Percentiles rank a stretch among this genome's conserved stretches.
These are phyloP conservation scores for Aspergillus pseudoviridinutans DNA, from an alignment of 2,329 filamentous ascomycete genomes.

Conservation along the genomic window DNA sequence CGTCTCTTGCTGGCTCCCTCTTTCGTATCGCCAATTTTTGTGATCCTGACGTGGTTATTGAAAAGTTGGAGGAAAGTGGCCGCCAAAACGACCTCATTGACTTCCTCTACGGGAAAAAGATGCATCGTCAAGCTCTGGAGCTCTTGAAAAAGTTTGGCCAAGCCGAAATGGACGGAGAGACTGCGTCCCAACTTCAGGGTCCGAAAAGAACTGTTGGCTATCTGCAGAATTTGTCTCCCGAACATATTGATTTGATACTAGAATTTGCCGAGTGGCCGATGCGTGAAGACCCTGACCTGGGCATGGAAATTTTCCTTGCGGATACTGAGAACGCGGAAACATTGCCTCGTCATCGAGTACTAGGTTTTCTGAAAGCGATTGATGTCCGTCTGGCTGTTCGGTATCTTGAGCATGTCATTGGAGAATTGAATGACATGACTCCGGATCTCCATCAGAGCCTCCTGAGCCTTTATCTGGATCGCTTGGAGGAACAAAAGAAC, in stretches of 20 bases:
- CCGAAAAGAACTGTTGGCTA: conserved; percentile 83
- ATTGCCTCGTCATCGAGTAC: conserved; percentile 70
- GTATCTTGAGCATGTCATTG: conserved; percentile 88
- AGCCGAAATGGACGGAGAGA: conserved; percentile 39
- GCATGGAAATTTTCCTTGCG: conserved; percentile 89
- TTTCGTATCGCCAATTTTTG: conserved; percentile 98
- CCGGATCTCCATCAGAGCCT: conserved; percentile 85
- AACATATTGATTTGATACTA: conserved; percentile 84
- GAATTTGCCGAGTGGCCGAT: conserved; percentile 91
- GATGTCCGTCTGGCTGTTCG: conserved; percentile 67
- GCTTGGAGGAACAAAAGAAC: conserved; percentile 41
- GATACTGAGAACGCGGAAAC: conserved; percentile 95
- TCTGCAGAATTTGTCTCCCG: conserved; percentile 80
- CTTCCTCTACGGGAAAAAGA: conserved; percentile 91
- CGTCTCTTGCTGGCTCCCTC: conserved; percentile 77
- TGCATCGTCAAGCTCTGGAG: conserved; percentile 82
- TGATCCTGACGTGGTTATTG: conserved; percentile 90
- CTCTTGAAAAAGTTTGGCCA: conserved; percentile 77
- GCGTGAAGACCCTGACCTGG: conserved; percentile 64
- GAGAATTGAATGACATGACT: conserved; percentile 77
- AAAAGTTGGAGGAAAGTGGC: conserved; percentile 81
- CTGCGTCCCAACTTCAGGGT: conserved; percentile 61
- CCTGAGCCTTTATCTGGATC: conserved; percentile 65
- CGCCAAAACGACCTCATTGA: conserved; percentile 95
- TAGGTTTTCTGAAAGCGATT: conserved; percentile 68